Conservation (phyloP, 2,329 filamentous ascomycete species). For the Fusarium guadeloupense region DNA sequence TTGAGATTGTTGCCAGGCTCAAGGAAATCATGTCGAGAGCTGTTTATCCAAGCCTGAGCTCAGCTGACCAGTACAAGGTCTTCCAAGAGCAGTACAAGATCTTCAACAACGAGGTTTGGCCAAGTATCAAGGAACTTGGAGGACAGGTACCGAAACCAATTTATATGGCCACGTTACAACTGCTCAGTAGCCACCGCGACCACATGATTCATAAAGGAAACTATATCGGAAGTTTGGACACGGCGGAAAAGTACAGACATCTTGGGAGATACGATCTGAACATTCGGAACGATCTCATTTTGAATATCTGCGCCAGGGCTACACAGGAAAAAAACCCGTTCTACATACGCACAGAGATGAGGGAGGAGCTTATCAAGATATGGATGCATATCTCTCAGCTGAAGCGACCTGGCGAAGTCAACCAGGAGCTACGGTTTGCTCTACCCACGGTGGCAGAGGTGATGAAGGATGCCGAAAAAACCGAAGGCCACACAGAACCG, state of each 20-base stretch:
- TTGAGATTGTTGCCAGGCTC: constrained; percentile 46
- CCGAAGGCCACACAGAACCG: background rate
- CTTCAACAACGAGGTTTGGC: constrained; percentile 46
- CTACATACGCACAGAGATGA: constrained; percentile 24
- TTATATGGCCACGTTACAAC: constrained; percentile 32
- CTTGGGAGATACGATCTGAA: constrained; percentile 44
- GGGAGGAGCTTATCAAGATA: constrained; percentile 46
- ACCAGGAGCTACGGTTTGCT: constrained; percentile 40
- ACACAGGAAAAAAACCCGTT: constrained; percentile 22
- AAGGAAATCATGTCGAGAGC: constrained; percentile 37
- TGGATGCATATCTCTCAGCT: constrained; percentile 52
- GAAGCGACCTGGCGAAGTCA: constrained; percentile 42
- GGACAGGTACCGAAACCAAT: constrained; percentile 44
- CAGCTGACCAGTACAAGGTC: constrained; percentile 38
- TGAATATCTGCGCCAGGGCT: constrained; percentile 46
- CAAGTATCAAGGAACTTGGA: constrained; percentile 42
- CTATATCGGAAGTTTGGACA: constrained; percentile 30
- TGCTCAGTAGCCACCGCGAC: constrained; percentile 35
- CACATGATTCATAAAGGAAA: constrained; percentile 30
- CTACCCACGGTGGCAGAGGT: constrained; percentile 46
- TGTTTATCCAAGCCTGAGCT: background rate
- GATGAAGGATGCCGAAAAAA: constrained; percentile 25
- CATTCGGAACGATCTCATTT: constrained; percentile 45
- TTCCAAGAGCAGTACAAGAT: constrained; percentile 43
- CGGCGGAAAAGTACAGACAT: constrained; percentile 40